Evolutionary conservation across 1,139 yeast species (phyloP), one percentile per base, ranked within the genome.

Genomic region (Debaryomyces udenii): DNA sequence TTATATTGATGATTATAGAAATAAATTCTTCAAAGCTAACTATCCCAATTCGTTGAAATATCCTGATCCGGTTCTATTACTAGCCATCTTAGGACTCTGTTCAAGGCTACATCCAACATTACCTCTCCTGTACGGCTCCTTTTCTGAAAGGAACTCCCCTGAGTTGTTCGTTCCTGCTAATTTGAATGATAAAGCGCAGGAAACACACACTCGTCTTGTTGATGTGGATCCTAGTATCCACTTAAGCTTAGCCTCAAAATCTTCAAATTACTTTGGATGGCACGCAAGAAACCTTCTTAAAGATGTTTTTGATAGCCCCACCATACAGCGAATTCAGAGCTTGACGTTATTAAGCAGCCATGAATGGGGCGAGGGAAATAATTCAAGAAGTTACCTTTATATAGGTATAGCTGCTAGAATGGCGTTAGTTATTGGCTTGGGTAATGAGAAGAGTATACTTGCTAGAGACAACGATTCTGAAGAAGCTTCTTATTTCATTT

Each of bases 281-380:
- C 69, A 66, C 44, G 71, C 73, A 4, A 46, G 71, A 36, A 53
- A 52, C 31, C 35, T 51, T 7, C 45, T 68, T 9, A 56, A 55
- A 35, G 59, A 63, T 26, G 64, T 61, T 3, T 68, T 68, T 50
- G 74, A 68, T 44, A 58, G 62, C 37, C 74, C 74, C 2, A 55
- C 71, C 1, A 53, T 68, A 2, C 70, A 64, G 36, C 45, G 70
- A 29, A 61, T 67, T 2, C 74, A 68, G 43, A 70, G 73, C 1
- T 51, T 68, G 32, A 50, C 63, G 1, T 55, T 68, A 29, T 48
- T 68, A 4, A 65, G 71, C 42, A 62, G 69, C 38, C 74, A 68
- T 49, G 73, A 68, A 50, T 68, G 74, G 74, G 73, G 73, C 0
- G 70, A 66, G 40, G 66, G 65, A 9, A 64, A 65, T 42, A 64